Base-by-base conservation (phyloP, 805 yeast species). In the Blastobotrys muscicola region DNA sequence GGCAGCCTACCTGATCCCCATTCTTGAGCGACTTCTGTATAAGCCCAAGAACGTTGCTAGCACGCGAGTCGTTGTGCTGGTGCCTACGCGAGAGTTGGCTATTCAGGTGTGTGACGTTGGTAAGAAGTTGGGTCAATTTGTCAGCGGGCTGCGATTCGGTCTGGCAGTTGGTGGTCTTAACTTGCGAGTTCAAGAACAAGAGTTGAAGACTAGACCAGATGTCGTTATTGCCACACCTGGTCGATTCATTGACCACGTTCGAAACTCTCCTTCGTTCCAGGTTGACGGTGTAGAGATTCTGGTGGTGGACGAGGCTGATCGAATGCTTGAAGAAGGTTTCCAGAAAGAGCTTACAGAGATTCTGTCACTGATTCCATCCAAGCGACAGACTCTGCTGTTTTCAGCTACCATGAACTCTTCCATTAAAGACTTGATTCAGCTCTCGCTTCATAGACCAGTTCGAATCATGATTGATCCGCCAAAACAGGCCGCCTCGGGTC, bases 291-390 rank as follows among this genome's bases (percentile, higher is more conserved):
- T 92, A 40, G 98, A 92, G 67, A 84, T 92, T 43, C 70, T 92
- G 55, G 94, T 92, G 29, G 74, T 92, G 53, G 98, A 92, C 69
- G 98, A 92, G 70, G 98, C 98, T 47, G 98, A 92, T 72, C 80
- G 98, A 69, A 92, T 92, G 97, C 74, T 92, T 54, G 99, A 92
- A 62, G 99, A 92, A 66, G 99, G 99, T 59, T 92, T 92, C 76
- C 96, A 89, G 65, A 85, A 80, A 42, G 98, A 92, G 65, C 70
- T 92, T 52, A 82, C 86, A 13, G 98, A 92, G 62, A 90, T 92
- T 47, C 74, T 92, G 64, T 74, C 83, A 10, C 70, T 90, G 43
- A 71, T 94, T 51, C 98, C 99, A 26, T 75, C 80, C 41, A 85
- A 85, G 65, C 79, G 97, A 62, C 99, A 92, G 66, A 90, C 97